Base-by-base conservation (phyloP, 768 basidiomycete species). In the Russula dissimulans region DNA sequence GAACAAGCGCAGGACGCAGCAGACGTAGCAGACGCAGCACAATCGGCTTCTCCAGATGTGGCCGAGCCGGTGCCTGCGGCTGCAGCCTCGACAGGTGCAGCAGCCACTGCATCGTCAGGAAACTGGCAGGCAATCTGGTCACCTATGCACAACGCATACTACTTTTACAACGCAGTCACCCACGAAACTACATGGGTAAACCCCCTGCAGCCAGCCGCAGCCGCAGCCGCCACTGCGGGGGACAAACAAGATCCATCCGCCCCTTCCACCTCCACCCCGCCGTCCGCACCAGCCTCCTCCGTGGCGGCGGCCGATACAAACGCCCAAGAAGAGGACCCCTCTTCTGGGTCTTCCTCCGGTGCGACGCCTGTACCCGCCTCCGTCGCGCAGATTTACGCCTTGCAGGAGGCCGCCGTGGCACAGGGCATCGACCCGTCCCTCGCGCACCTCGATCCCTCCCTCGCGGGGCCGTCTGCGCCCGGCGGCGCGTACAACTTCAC, bases 121-220 rank as follows among this genome's bases (percentile, higher is more conserved):
- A 56, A 69, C 69, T 92, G 91, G 90, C 91, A 91, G 71, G 90
- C 90, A 41, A 79, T 93, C 34, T 92, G 79, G 73, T 84, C 89
- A 1, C 81, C 88, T 1, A 77, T 84, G 62, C 82, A 89, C 75
- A 87, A 81, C 71, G 78, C 87, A 10, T 93, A 93, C 73, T 93
- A 93, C 71, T 93, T 91, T 76, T 88, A 79, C 78, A 93, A 91
- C 72, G 59, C 82, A 10, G 71, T 74, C 61, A 91, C 90, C 0
- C 77, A 85, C 55, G 83, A 91, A 74, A 92, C 90, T 17, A 92
- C 90, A 3, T 92, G 91, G 91, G 74, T 75, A 32, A 92, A 92
- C 67, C 90, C 90, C 10, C 76, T 93, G 43, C 75, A 81, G 46
- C 72, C 57, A 22, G 17, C 18, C 46, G 41, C 36, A 18, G 4